A percentile compares a stretch with the other conserved stretches of the same genome.
phyloP scores from a whole-genome alignment of 768 basidiomycete species.

The Astraeus odoratus region DNA sequence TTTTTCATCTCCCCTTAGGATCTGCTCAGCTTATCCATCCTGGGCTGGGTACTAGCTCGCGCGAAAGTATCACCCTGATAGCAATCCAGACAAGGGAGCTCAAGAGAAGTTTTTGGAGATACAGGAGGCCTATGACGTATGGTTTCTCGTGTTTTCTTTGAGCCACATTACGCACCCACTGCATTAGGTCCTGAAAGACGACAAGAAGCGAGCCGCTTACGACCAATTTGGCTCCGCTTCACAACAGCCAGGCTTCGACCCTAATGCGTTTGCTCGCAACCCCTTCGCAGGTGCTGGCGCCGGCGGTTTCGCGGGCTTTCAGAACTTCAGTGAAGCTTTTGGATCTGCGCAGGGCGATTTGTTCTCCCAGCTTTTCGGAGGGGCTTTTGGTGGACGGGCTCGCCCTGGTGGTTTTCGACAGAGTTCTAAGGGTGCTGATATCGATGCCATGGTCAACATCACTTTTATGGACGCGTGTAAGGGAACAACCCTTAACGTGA shows the following conservation, averaged over 20 bases:
- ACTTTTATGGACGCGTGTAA: slow-evolving; percentile 94
- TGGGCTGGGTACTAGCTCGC: slow-evolving; percentile 62
- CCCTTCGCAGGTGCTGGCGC: slow-evolving; percentile 38
- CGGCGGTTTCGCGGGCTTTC: slow-evolving; percentile 68
- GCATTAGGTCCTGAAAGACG: slow-evolving; percentile 82
- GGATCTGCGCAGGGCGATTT: slow-evolving; percentile 52
- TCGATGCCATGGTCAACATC: slow-evolving; percentile 70
- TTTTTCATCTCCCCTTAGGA: slow-evolving; percentile 7
- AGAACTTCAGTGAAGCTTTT: slow-evolving; percentile 60
- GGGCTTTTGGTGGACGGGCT: slow-evolving; percentile 45
- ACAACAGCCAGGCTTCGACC: slow-evolving; percentile 90
- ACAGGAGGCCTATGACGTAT: slow-evolving; percentile 93
- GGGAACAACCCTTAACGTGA: slow-evolving; percentile 71
- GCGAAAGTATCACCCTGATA: slow-evolving; percentile 97
- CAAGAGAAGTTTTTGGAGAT: slow-evolving; percentile 95
- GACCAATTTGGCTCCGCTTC: slow-evolving; percentile 92
- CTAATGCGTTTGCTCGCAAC: slow-evolving; percentile 65
- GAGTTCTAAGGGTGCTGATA: slow-evolving; percentile 62
- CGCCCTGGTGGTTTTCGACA: slow-evolving; percentile 38
- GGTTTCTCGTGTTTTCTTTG: slow-evolving; percentile 23
- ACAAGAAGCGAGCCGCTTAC: slow-evolving; percentile 84
- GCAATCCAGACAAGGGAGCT: slow-evolving; percentile 86
- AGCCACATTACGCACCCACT: slow-evolving; percentile 14
- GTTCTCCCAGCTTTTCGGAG: slow-evolving; percentile 82
- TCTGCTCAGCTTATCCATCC: slow-evolving; percentile 11